Evolutionary conservation across 208 protist species (phyloP), one percentile per base, ranked within the genome.

Genomic region (Trypanosoma melophagium): DNA sequence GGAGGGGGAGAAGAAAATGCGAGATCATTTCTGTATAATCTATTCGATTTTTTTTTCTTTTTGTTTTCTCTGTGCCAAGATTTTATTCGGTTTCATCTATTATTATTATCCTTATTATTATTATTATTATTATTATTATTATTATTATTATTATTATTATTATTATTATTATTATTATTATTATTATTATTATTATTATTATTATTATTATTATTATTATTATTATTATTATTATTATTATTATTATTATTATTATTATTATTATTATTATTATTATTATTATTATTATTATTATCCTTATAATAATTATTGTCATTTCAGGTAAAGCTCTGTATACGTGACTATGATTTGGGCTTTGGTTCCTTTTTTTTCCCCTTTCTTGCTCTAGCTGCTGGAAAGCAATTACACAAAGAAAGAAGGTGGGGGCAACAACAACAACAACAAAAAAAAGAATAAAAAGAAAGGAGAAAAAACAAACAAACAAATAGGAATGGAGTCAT

Each of bases 401-500:
- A 47, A 44, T n/a, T n/a, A 47, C 9, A 47, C 13, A 47, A 47
- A 65, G 21, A 5, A 55, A 65, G 7, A 28, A 14, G 28, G 14
- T 45, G 24, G 4, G n/a, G 35, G 4, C 7, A 58, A 8, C 5
- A 58, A 19, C 38, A 38, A 7, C 8, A 28, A 58, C n/a, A n/a
- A n/a, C n/a, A 60, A 60, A 44, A 44, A 44, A 17, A 35, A 3
- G 14, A 2, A 47, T n/a, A 47, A 47, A 47, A 47, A 10, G 10
- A 47, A 47, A 47, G 42, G 16, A 47, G 10, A 47, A 38, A 35
- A 22, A 41, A 19, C 38, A 58, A 41, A 58, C 4, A 58, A 40
- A 40, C 0, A 40, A 41, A 58, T 16, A 40, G 28, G n/a, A 45
- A 62, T 62, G 58, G 58, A 62, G 10, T 62, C 44, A 3, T 49